These are phyloP conservation scores for Byssothecium circinans DNA, from an alignment of 2,329 filamentous ascomycete species.

Conservation along the genomic window DNA sequence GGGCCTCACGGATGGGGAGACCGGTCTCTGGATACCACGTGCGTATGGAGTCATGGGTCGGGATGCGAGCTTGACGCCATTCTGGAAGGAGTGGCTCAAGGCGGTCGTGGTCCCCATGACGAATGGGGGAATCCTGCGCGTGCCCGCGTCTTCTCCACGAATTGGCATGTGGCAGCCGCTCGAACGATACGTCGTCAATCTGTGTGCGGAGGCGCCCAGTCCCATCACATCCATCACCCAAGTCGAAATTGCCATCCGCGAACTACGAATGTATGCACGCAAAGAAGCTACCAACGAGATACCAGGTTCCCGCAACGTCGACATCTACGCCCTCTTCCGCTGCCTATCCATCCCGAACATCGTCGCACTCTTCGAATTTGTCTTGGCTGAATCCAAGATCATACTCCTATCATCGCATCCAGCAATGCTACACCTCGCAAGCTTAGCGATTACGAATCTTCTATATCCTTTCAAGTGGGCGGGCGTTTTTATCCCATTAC, in stretches of 20 bases:
- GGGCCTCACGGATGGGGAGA: conserved; percentile 91
- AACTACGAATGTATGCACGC: conserved; percentile 86
- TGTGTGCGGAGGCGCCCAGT: conserved; percentile 92
- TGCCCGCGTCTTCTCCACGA: conserved; percentile 85
- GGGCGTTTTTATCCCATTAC: conserved; percentile 88
- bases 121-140: conserved; percentile 77
- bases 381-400: conserved; percentile 89
- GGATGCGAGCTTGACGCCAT: conserved; percentile 78
- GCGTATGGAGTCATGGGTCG: conserved; percentile 90
- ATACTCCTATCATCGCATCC: conserved; percentile 95
- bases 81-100: conserved; percentile 99
- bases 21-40: conserved; percentile 90
- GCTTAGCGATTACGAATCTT: conserved; percentile 79
- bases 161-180: conserved; percentile 95
- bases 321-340: conserved; percentile 90
- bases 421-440: conserved; percentile 92
- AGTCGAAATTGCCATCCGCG: conserved; percentile 86
- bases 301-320: conserved; percentile 85
- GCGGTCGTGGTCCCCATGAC: conserved; percentile 95
- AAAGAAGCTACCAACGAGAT: conserved; percentile 93
- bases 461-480: conserved; percentile 92
- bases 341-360: conserved; percentile 90
- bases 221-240: conserved; percentile 93
- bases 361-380: conserved; percentile 88
- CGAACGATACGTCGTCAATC: conserved; percentile 94